phyloP scores from a whole-genome alignment of 2,329 filamentous ascomycete genomes.

The Diaporthe vexans region DNA sequence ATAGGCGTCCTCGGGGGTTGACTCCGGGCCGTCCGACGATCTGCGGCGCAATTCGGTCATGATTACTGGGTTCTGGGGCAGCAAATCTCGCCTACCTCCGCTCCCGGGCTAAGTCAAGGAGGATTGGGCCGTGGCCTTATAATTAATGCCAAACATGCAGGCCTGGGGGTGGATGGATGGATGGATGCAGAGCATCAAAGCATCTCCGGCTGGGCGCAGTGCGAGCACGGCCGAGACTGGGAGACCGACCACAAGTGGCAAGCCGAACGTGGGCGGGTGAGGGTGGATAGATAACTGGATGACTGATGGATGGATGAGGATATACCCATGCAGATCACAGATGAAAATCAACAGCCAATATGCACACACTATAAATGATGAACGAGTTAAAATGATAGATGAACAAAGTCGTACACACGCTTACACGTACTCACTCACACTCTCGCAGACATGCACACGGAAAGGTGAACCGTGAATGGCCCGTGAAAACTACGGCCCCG shows the following conservation, averaged over 20 bases:
- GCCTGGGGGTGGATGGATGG: background rate
- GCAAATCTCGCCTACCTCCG: background rate
- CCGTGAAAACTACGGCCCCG: background rate
- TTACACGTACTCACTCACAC: background rate
- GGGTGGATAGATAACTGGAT: background rate
- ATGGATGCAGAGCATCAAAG: conserved; percentile 25
- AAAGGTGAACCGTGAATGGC: conserved; percentile 10
- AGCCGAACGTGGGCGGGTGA: conserved; percentile 7
- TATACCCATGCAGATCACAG: conserved; percentile 28
- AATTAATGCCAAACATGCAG: conserved; percentile 14
- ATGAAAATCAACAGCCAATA: conserved; percentile 1
- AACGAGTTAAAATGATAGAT: background rate
- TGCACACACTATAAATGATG: background rate
- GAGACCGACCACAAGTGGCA: background rate
- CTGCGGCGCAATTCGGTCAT: background rate
- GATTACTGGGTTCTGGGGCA: background rate
- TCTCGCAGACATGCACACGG: background rate
- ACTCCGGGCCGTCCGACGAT: conserved; percentile 24
- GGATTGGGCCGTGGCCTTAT: conserved; percentile 6
- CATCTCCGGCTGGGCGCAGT: background rate
- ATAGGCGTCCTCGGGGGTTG: conserved; percentile 28
- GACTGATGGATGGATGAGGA: conserved; percentile 22
- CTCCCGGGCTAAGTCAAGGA: background rate
- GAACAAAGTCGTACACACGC: background rate
- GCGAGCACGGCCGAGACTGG: background rate